Evolutionary conservation across 306 rosid genomes (phyloP).

Genomic region (Glycine latifolia): DNA sequence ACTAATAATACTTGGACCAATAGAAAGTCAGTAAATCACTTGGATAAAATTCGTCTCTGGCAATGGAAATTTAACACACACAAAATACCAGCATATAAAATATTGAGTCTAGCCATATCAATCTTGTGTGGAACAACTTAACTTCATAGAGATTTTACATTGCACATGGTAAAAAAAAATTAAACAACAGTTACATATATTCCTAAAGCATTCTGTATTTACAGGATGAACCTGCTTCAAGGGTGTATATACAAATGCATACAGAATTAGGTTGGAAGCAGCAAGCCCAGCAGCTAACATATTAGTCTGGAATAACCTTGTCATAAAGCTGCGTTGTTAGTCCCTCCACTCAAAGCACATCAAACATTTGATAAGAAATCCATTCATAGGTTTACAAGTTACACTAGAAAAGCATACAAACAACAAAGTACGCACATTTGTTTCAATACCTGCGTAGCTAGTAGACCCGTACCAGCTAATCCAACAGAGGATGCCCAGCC

Average conservation of each 20-base stretch:
- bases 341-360: conserved; percentile 48
- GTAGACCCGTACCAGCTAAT: conserved; percentile 75
- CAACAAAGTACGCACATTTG: conserved; percentile 42
- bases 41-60: conserved; percentile 3
- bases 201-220: conserved; percentile 56
- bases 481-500: conserved; percentile 82
- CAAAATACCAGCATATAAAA: conserved; percentile 26
- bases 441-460: conserved; percentile 79
- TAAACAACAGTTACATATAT: conserved; percentile 10
- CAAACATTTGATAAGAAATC: conserved; percentile 29
- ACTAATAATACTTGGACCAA: conserved; percentile 2
- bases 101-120: conserved; percentile 20
- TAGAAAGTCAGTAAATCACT: conserved; percentile 26
- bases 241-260: conserved; percentile 91
- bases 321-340: conserved; percentile 65
- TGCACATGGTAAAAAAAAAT: conserved; percentile 16
- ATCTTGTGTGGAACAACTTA: conserved; percentile 8
- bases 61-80: conserved; percentile 17
- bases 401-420: conserved; percentile 22
- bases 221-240: conserved; percentile 96
- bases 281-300: conserved; percentile 97
- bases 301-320: conserved; percentile 97
- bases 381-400: conserved; percentile 10
- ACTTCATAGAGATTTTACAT: conserved; percentile 15
- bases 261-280: conserved; percentile 84